These are phyloP conservation scores for Alternaria tenuissima DNA, from an alignment of 2,329 filamentous ascomycete species.

Conservation along the genomic window DNA sequence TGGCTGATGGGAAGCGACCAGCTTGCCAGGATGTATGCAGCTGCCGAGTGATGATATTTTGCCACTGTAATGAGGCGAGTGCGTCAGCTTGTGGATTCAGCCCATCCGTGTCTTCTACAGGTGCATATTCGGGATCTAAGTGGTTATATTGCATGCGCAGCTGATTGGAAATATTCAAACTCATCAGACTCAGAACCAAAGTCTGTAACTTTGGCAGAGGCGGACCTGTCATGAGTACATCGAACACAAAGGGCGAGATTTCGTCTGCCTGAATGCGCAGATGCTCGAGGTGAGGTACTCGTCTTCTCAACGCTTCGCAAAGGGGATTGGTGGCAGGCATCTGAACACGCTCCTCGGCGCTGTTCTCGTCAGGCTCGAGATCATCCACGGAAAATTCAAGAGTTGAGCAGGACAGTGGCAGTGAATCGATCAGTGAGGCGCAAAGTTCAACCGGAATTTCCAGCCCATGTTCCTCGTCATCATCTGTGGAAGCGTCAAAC, in stretches of 20 bases:
- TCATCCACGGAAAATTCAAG: not conserved
- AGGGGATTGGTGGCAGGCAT: not conserved
- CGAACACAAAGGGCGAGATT: not conserved
- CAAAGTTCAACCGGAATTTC: not conserved
- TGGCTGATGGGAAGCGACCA: not conserved
- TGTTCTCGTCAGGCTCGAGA: not conserved
- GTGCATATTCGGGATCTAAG: not conserved
- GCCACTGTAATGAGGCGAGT: not conserved
- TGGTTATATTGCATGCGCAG: not conserved
- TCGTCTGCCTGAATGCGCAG: not conserved
- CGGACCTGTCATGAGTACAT: not conserved
- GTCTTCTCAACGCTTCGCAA: not conserved
- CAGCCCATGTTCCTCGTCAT: not conserved
- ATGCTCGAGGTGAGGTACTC: not conserved
- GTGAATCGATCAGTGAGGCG: not conserved
- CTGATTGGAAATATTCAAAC: not conserved
- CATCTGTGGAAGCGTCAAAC: fast-evolving
- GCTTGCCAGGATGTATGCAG: not conserved
- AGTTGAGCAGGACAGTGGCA: not conserved
- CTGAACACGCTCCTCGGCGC: not conserved
- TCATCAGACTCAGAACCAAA: fast-evolving
- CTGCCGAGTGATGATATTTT: not conserved
- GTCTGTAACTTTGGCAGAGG: not conserved
- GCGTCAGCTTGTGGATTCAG: fast-evolving
- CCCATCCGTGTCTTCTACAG: not conserved